Evolutionary conservation across 768 basidiomycete genomes (phyloP).

Genomic region (Butyriboletus loyo): DNA sequence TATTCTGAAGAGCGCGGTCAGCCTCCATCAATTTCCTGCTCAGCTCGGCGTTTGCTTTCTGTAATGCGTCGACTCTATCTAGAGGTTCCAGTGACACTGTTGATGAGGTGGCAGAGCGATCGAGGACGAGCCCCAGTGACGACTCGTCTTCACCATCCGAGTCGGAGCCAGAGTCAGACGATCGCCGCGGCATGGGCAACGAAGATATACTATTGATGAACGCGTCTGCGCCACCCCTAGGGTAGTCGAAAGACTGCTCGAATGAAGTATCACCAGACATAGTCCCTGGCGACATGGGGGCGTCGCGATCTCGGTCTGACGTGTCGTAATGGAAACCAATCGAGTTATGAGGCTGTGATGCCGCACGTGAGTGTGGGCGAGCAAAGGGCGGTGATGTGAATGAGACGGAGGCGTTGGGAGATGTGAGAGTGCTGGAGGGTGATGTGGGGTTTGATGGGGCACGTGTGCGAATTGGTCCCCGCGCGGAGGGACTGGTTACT

Average conservation of each 20-base stretch:
- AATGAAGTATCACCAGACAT: conserved; percentile 37
- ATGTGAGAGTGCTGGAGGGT: conserved; percentile 33
- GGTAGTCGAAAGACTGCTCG: conserved; percentile 38
- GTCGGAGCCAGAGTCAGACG: conserved; percentile 46
- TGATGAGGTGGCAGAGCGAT: conserved; percentile 57
- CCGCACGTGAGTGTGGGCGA: conserved; percentile 65
- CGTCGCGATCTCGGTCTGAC: conserved; percentile 35
- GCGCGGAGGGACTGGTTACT: conserved; percentile 40
- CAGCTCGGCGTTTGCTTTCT: conserved; percentile 73
- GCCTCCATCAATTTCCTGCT: conserved; percentile 70
- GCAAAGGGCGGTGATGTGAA: conserved; percentile 45
- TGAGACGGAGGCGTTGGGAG: conserved; percentile 40
- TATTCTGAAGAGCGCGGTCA: conserved; percentile 63
- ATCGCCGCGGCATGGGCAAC: conserved; percentile 53
- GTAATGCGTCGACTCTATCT: conserved; percentile 72
- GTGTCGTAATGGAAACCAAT: conserved; percentile 43
- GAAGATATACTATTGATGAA: conserved; percentile 50
- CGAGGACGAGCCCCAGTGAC: conserved; percentile 56
- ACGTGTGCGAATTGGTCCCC: conserved; percentile 50
- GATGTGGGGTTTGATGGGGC: conserved; percentile 69
- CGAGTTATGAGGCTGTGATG: conserved; percentile 44
- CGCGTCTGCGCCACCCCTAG: conserved; percentile 32
- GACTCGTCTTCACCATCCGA: conserved; percentile 47
- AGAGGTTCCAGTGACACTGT: conserved; percentile 66
- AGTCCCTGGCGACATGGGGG: conserved; percentile 25